Evolutionary conservation across 75 land plant species (phyloP).

Genomic region (Pinus taeda): DNA sequence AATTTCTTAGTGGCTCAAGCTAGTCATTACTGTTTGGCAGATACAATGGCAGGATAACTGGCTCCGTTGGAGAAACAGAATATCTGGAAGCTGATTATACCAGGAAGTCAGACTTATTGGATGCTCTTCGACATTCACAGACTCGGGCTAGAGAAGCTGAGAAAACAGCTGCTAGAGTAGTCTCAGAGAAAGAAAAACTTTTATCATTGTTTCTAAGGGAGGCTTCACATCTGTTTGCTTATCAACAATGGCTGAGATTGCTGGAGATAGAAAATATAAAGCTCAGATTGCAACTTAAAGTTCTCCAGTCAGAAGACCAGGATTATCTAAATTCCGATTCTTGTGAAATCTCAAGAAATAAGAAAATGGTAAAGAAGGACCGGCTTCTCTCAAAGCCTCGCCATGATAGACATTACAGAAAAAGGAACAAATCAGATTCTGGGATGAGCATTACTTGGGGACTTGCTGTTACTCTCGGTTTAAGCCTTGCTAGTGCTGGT

Average conservation of each 20-base stretch:
- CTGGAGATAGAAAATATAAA: constrained; percentile 54
- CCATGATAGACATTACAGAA: neutral
- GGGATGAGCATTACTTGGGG: constrained; percentile 8
- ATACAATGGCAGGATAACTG: constrained; percentile 13
- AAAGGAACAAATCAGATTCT: neutral
- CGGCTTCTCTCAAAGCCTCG: neutral
- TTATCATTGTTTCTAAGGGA: constrained; percentile 39
- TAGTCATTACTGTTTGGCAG: constrained; percentile 11
- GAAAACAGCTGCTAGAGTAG: constrained; percentile 27
- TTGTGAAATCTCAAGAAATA: constrained; percentile 13
- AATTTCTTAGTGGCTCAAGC: neutral
- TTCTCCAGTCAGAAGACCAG: constrained; percentile 17
- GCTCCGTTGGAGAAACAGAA: constrained; percentile 16
- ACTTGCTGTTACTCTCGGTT: constrained; percentile 38
- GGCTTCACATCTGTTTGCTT: constrained; percentile 35
- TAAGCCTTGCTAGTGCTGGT: constrained; percentile 47
- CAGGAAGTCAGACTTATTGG: constrained; percentile 46
- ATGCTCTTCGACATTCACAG: constrained; percentile 79
- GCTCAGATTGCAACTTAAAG: constrained; percentile 26
- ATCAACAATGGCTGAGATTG: constrained; percentile 62
- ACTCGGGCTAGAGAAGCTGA: constrained; percentile 92
- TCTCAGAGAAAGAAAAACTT: constrained; percentile 41
- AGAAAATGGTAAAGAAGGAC: constrained; percentile 12
- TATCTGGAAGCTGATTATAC: constrained; percentile 3
- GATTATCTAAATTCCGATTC: neutral